Base-by-base conservation (phyloP, 306 rosid species). In the Hylodesmum podocarpum region DNA sequence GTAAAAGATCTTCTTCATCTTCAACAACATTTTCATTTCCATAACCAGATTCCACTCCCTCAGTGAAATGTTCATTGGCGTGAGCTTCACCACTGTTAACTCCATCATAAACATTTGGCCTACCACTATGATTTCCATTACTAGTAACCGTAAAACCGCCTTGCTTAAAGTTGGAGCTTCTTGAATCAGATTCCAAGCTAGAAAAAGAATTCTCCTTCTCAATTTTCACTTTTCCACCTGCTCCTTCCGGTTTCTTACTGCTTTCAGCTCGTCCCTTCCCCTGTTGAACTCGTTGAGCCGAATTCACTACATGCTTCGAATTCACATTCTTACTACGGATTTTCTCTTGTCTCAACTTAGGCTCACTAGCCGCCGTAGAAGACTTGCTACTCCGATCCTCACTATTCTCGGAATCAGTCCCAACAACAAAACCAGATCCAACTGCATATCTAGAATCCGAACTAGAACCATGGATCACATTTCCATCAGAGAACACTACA, bases 111-210 rank as follows among this genome's bases (percentile, higher is more conserved):
- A 76, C 74, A 79, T 64, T 27, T 1, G 84, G 77, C 59, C 88
- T 84, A 80, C 80, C 82, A 70, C 86, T 75, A 49, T 89, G 93
- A 64, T 86, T 88, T 63, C 96, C 91, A 18, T 92, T 90, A 76
- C 93, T 80, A 76, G 73, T 73, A 49, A 80, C 85, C 12, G 76
- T 40, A 82, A 49, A 78, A n/a, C 61, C 49, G 75, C 82, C 83
- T 73, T 83, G 97, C 88, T 77, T 69, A 82, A 86, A 75, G 79
- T 82, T 81, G 73, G 96, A 90, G 87, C 96, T 93, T 78, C 91
- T 87, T n/a, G 98, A 95, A 84, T 96, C 97, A 67, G 98, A 96
- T 57, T 96, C 98, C 79, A 91, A 1, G 83, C 97, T 92, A 43
- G 97, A 88, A 74, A 79, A 73, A 72, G 97, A 95, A 82, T 89